phyloP scores from a whole-genome alignment of 139 green algal species.

The Desmodesmus armatus region DNA sequence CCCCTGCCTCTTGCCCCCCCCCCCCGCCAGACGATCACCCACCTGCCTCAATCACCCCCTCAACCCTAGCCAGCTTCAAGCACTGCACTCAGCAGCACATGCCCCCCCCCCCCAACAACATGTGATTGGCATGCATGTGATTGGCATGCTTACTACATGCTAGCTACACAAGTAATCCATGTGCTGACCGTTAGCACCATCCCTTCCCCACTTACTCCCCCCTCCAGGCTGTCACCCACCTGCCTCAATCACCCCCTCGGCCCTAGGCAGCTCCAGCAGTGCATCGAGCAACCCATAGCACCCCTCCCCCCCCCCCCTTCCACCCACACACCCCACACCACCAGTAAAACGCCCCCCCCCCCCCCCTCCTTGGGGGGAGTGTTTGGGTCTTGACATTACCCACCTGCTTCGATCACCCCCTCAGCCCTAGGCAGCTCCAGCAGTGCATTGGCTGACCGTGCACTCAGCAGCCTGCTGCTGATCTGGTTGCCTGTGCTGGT shows the following conservation, averaged over 20 bases:
- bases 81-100: too few relatives aligned
- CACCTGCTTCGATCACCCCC: not conserved
- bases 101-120: too few relatives aligned
- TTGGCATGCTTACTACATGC: too few relatives aligned
- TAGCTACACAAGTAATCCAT: too few relatives aligned
- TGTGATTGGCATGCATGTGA: too few relatives aligned
- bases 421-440: conserved; percentile 66
- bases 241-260: not conserved
- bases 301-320: not conserved
- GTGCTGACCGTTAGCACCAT: too few relatives aligned
- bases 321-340: too few relatives aligned
- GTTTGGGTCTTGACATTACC: not conserved
- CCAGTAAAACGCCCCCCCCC: too few relatives aligned
- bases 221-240: not conserved
- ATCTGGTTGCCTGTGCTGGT: conserved; percentile 94
- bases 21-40: too few relatives aligned
- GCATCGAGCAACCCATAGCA: conserved; percentile 43
- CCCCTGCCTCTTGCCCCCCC: too few relatives aligned
- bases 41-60: too few relatives aligned
- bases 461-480: conserved; percentile 89
- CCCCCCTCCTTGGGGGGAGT: not conserved
- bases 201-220: not conserved
- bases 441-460: conserved; percentile 70
- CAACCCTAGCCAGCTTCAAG: too few relatives aligned
- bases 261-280: conserved; percentile 68